A percentile compares a stretch with the other conserved stretches of the same genome.
Evolutionary conservation across 176 grass and related monocot species (phyloP).

Genomic region (Bolboschoenus planiculmis): DNA sequence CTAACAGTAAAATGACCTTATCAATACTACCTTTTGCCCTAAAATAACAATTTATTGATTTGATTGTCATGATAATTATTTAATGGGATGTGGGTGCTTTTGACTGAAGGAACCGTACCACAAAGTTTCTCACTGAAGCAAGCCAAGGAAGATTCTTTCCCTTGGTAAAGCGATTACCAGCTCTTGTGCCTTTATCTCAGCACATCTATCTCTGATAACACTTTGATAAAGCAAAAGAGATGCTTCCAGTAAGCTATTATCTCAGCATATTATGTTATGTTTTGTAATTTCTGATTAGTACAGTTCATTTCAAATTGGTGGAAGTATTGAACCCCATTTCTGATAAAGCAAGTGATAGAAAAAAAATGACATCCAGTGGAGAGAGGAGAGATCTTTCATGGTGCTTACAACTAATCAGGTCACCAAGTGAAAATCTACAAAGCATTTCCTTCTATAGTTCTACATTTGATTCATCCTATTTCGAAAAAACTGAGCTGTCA

Average conservation of each 20-base stretch:
- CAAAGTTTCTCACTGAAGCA: background rate
- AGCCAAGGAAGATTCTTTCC: background rate
- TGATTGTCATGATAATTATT: background rate
- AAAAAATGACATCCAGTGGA: constrained; percentile 16
- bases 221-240: constrained; percentile 2
- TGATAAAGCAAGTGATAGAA: background rate
- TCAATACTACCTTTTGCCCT: background rate
- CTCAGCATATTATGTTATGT: background rate
- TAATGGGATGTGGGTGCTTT: background rate
- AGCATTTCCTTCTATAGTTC: constrained; percentile 30
- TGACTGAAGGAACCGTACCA: background rate
- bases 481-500: constrained; percentile 48
- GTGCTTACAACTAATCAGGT: constrained; percentile 29
- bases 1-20: background rate
- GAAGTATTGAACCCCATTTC: background rate
- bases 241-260: background rate
- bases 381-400: constrained; percentile 18
- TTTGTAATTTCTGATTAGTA: background rate
- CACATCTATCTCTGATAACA: background rate
- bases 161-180: background rate
- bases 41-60: background rate
- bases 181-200: background rate
- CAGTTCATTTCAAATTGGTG: background rate
- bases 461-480: constrained; percentile 22
- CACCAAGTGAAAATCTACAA: constrained; percentile 18